phyloP scores from a whole-genome alignment of 2,329 filamentous ascomycete genomes.

The Xylariaceae sp. region DNA sequence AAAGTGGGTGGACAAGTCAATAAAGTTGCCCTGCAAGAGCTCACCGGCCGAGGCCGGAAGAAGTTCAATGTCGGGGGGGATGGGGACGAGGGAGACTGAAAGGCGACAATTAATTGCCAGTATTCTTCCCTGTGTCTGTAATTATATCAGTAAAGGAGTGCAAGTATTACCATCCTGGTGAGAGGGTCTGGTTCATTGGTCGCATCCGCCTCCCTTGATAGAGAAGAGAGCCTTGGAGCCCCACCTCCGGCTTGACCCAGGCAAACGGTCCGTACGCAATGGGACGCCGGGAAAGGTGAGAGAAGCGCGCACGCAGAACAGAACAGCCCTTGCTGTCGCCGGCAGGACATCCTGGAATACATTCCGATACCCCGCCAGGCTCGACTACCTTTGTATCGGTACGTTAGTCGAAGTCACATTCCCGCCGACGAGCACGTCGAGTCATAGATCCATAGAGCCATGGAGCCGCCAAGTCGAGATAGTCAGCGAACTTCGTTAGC shows the following conservation, averaged over 20 bases:
- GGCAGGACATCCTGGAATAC: constrained; percentile 23
- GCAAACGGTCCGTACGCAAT: constrained; percentile 17
- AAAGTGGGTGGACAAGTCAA: constrained; percentile 88
- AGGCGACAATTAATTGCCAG: constrained; percentile 29
- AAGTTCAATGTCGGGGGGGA: constrained; percentile 83
- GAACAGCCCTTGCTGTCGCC: constrained; percentile 15
- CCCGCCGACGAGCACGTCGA: constrained; percentile 18
- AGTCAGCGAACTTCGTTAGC: constrained; percentile 14
- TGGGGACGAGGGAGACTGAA: constrained; percentile 47
- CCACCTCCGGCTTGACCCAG: constrained; percentile 16
- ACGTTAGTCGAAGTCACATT: constrained; percentile 33
- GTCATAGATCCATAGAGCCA: neutral
- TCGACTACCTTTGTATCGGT: constrained; percentile 27
- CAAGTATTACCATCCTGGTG: constrained; percentile 26
- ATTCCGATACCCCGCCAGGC: constrained; percentile 24
- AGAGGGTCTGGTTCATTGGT: constrained; percentile 25
- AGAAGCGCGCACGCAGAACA: constrained; percentile 4
- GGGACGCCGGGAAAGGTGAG: constrained; percentile 18
- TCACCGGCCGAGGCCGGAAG: constrained; percentile 75
- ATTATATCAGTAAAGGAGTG: constrained; percentile 26
- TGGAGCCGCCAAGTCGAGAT: constrained; percentile 18
- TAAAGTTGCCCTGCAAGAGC: constrained; percentile 82
- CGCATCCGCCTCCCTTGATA: constrained; percentile 21
- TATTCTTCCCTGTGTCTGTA: constrained; percentile 26
- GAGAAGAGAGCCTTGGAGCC: constrained; percentile 13